Evolutionary conservation across 164 flowering plant genomes (phyloP), one percentile per base, ranked within the genome.

Genomic region (Vitis rotundifolia): DNA sequence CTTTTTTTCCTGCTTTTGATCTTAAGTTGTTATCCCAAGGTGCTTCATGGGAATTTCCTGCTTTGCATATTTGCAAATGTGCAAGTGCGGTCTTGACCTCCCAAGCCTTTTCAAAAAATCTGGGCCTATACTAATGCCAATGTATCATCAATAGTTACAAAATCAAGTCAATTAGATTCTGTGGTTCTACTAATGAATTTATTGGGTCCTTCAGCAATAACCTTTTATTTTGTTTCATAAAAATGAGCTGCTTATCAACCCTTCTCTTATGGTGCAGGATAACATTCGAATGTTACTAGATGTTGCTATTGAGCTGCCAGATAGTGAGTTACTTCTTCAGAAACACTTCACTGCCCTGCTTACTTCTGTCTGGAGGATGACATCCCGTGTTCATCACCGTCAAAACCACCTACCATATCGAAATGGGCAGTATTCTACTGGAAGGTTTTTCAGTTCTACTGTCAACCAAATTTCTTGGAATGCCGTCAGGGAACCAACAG

Each of bases 301-400:
- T 75, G 75, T 84, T 73, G 84, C 86, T 51, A 79, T 88, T 67
- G 91, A 90, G 79, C 79, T 80, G 71, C 87, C 89, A 44, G 90
- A 96, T 81, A 72, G 77, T 69, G 99, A 93, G 71, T 78, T 82
- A 9, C 87, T 93, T 19, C 82, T 93, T 74, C 99, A 93, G 73
- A 91, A 82, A 70, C 99, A 96, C 79, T 96, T 93, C 76, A 87
- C 91, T 72, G 92, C 94, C 26, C 61, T 96, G 67, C 91, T 96
- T 64, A 82, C 97, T 70, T 80, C 98, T 59, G 85, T 85, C 11
- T 96, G 99, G 98, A 89, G 84, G 79, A 70, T 73, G 47, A 70
- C 70, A 58, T 63, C 81, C 47, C 79, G 75, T 18, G 29, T 12
- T 22, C 76, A 72, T 14, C 77, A 44, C 19, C 72, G 51, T 19